Evolutionary conservation across 2,329 filamentous ascomycete species (phyloP).

Genomic region (Parastagonospora avenae): DNA sequence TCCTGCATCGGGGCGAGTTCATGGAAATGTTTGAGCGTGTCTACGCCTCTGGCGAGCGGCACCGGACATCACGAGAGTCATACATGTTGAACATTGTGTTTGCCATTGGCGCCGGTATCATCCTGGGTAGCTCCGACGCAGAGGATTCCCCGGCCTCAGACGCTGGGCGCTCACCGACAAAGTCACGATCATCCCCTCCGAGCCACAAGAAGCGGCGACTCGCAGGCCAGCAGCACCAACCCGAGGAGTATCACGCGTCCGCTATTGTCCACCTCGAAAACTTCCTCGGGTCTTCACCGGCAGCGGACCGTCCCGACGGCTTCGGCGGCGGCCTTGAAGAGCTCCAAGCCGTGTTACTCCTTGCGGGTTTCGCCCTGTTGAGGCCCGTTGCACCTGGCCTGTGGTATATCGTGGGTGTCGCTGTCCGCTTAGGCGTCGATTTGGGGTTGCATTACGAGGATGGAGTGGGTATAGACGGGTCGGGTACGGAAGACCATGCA

Average conservation of each 20-base stretch:
- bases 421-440: constrained; percentile 87
- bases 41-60: constrained; percentile 70
- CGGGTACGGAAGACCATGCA: constrained; percentile 38
- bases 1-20: constrained; percentile 87
- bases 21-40: constrained; percentile 85
- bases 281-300: constrained; percentile 72
- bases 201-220: constrained; percentile 46
- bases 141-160: constrained; percentile 40
- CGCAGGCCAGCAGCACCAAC: constrained; percentile 69
- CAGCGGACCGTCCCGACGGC: constrained; percentile 61
- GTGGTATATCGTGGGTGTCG: constrained; percentile 97
- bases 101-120: constrained; percentile 92
- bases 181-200: constrained; percentile 38
- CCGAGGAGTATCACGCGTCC: constrained; percentile 94
- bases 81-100: constrained; percentile 98
- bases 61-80: constrained; percentile 77
- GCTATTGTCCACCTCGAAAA: constrained; percentile 90
- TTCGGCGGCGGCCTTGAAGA: constrained; percentile 92
- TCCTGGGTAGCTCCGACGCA: constrained; percentile 64
- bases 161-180: constrained; percentile 31
- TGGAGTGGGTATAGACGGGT: constrained; percentile 67
- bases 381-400: constrained; percentile 90
- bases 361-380: constrained; percentile 89
- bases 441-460: constrained; percentile 93
- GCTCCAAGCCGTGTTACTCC: constrained; percentile 85